Base-by-base conservation (phyloP, 805 yeast species). In the Ogataea methylovora region DNA sequence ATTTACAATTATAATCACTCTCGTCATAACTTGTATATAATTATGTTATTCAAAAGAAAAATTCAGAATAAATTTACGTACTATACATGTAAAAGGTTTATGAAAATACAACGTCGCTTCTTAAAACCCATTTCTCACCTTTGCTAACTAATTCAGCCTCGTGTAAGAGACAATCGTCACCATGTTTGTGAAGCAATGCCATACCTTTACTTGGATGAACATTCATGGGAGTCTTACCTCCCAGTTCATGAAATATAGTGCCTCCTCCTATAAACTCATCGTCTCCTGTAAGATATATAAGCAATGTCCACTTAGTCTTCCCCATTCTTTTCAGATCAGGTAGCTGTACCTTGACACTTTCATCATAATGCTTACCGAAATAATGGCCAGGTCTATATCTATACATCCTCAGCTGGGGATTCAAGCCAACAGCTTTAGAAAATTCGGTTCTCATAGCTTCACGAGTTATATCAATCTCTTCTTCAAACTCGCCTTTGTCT, bases 151-250 rank as follows among this genome's bases (percentile, higher is more conserved):
- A 38, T 39, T 69, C 69, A 3, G 73, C 82, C 41, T 76, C 82
- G 43, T 77, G 84, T 31, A 64, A 49, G 39, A 77, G 46, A 49
- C 84, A 77, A 41, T 76, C 80, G 39, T 72, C 76, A 0, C 84
- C 83, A 48, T 77, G 84, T 42, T 75, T 75, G 45, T 77, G 84
- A 30, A 77, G 51, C 27, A 77, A 56, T 0, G 78, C 79, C 69
- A 69, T 60, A 0, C 83, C 84, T 36, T 58, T 63, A 13, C 49
- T 45, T 0, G 82, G 81, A 36, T 65, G 69, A 3, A 73, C 60
- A 12, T 56, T 56, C 19, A 29, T 24, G 5, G 38, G 24, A 60
- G 57, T 55, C 15, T 48, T 40, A 2, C 42, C 45, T 7, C 24
- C 19, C 35, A 41, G 24, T 13, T 28, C 36, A 4, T 75, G 62